phyloP scores from a whole-genome alignment of 257 asterid species.

The Coffea canephora region DNA sequence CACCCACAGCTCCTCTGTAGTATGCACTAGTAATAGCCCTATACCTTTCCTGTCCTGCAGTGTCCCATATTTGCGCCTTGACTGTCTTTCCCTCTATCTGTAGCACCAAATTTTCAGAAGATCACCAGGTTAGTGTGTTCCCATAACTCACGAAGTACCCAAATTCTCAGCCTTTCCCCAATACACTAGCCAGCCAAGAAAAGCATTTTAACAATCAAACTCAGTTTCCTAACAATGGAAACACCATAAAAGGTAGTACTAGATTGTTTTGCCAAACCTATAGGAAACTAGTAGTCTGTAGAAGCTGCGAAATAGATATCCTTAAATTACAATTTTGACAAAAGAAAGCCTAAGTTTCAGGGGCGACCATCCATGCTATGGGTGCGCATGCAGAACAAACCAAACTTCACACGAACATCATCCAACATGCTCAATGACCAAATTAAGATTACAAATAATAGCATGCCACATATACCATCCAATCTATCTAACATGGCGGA shows the following conservation, averaged over 20 bases:
- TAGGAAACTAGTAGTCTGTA: neutral
- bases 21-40: conserved; percentile 83
- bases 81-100: conserved; percentile 81
- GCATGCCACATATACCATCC: neutral
- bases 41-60: conserved; percentile 86
- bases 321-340: too few species aligned
- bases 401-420: neutral
- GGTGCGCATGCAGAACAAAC: neutral
- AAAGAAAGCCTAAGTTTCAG: neutral
- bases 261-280: neutral
- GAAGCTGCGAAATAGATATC: neutral
- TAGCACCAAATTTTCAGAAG: conserved; percentile 3
- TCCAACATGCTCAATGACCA: neutral
- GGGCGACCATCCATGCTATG: neutral
- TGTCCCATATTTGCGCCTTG: conserved; percentile 86
- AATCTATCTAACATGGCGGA: neutral
- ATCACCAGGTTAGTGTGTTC: conserved; percentile 1
- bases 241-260: neutral
- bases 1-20: conserved; percentile 86
- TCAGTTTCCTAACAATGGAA: neutral
- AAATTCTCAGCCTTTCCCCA: neutral
- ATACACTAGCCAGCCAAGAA: neutral
- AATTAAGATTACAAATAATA: neutral
- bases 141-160: neutral
- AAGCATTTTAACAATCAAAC: neutral